A percentile compares a stretch with the other conserved stretches of the same genome.
These are phyloP conservation scores for Choiromyces venosus DNA, from an alignment of 495 filamentous ascomycete species.

Conservation along the genomic window DNA sequence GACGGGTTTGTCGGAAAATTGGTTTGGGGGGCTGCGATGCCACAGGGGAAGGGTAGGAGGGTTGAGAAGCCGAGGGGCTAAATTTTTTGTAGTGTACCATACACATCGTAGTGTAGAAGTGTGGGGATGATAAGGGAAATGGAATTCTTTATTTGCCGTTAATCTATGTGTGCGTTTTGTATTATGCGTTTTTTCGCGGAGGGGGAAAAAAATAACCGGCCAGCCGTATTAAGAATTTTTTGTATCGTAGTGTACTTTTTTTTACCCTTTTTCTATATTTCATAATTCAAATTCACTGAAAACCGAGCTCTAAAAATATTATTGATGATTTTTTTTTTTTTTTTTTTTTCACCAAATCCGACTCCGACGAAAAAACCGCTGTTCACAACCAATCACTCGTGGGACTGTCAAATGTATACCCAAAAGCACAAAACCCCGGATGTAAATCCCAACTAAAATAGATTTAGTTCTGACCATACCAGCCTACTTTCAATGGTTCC, in stretches of 20 bases:
- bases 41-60: background rate
- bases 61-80: background rate
- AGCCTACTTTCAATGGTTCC: background rate
- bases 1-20: constrained; percentile 20
- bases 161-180: background rate
- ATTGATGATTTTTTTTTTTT: background rate
- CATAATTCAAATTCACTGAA: background rate
- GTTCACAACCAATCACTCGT: background rate
- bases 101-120: background rate
- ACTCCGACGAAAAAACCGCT: background rate
- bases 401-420: background rate
- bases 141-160: background rate
- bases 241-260: background rate
- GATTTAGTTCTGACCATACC: background rate
- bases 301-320: background rate
- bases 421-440: background rate
- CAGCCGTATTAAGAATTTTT: background rate
- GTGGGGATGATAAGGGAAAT: background rate
- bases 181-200: background rate
- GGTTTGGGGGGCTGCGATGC: constrained; percentile 16
- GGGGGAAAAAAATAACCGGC: background rate
- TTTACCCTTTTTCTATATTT: background rate
- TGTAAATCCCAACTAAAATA: background rate
- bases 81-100: background rate
- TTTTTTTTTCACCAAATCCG: background rate